Percentiles rank a stretch among this genome's conserved stretches.
phyloP scores from a whole-genome alignment of 352 stramenopile species.

The Globisporangium takayamanum region DNA sequence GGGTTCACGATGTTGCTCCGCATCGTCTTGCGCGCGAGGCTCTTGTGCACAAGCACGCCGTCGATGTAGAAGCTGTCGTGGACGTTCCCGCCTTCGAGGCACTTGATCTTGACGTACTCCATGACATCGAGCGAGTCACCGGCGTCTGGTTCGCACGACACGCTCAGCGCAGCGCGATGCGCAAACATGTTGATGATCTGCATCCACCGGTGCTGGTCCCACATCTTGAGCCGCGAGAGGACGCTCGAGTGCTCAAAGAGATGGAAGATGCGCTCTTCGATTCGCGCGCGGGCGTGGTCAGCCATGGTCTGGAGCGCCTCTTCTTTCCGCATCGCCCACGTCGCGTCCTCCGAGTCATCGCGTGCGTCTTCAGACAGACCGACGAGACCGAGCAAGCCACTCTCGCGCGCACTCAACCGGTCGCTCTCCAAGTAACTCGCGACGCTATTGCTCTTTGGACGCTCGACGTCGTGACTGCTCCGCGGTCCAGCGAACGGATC shows the following conservation, averaged over 20 bases:
- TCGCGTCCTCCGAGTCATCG: constrained; percentile 43
- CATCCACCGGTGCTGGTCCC: constrained; percentile 80
- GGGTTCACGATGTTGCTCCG: constrained; percentile 72
- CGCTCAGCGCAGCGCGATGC: constrained; percentile 48
- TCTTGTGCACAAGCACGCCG: constrained; percentile 85
- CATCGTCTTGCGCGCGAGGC: constrained; percentile 77
- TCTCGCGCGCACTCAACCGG: constrained; percentile 33
- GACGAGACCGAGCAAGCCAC: constrained; percentile 47
- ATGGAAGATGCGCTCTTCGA: constrained; percentile 73
- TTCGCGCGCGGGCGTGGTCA: constrained; percentile 46
- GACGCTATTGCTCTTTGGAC: constrained; percentile 4
- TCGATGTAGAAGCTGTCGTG: constrained; percentile 87
- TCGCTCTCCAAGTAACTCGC: constrained; percentile 23
- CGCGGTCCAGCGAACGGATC: constrained; percentile 35
- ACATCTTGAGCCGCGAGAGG: constrained; percentile 50
- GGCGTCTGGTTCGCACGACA: constrained; percentile 61
- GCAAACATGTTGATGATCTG: constrained; percentile 73
- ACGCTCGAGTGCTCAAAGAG: constrained; percentile 46
- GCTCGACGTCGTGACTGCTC: background rate
- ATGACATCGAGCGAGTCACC: constrained; percentile 80
- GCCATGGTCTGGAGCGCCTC: constrained; percentile 47
- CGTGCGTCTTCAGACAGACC: constrained; percentile 58
- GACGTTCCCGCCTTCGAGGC: constrained; percentile 60
- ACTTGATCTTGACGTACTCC: constrained; percentile 83
- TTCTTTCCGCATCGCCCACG: constrained; percentile 34